These are phyloP conservation scores for Cerrena zonata DNA, from an alignment of 1,284 basidiomycete genomes.

Conservation along the genomic window DNA sequence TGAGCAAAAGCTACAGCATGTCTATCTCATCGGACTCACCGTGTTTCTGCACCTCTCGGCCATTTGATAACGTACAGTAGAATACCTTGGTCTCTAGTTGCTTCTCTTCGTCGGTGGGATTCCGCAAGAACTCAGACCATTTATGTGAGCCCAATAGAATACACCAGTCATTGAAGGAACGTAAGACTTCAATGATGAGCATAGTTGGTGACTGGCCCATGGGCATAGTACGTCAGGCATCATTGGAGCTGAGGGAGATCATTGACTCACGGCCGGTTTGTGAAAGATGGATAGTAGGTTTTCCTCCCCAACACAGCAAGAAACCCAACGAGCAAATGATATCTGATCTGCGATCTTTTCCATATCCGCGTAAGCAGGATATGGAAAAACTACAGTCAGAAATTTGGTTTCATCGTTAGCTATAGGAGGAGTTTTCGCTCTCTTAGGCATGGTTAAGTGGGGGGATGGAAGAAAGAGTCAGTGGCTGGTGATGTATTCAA, in stretches of 20 bases:
- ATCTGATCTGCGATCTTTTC: conserved; percentile 43
- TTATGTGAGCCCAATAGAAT: conserved; percentile 57
- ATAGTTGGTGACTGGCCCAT: conserved; percentile 51
- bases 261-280: conserved; percentile 57
- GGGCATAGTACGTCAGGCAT: too few species aligned
- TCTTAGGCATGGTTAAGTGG: conserved; percentile 53
- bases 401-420: conserved; percentile 54
- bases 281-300: conserved; percentile 50
- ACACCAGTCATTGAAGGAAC: conserved; percentile 33
- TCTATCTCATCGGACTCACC: conserved; percentile 28
- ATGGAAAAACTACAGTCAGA: conserved; percentile 57
- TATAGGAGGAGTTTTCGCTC: conserved; percentile 45
- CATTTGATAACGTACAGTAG: conserved; percentile 43
- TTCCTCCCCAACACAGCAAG: conserved; percentile 43
- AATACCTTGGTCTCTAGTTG: conserved; percentile 45
- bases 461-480: too few species aligned
- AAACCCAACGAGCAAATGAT: conserved; percentile 58
- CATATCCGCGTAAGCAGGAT: conserved; percentile 52
- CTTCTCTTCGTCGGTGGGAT: conserved; percentile 40
- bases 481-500: too few species aligned
- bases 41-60: conserved; percentile 39
- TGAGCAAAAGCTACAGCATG: background rate
- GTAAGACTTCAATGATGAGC: conserved; percentile 56
- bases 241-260: too few species aligned
- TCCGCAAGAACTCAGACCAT: conserved; percentile 50